Percentiles rank a stretch among this genome's conserved stretches.
Conservation (phyloP, 331 rosid species). For the Arachis monticola region DNA sequence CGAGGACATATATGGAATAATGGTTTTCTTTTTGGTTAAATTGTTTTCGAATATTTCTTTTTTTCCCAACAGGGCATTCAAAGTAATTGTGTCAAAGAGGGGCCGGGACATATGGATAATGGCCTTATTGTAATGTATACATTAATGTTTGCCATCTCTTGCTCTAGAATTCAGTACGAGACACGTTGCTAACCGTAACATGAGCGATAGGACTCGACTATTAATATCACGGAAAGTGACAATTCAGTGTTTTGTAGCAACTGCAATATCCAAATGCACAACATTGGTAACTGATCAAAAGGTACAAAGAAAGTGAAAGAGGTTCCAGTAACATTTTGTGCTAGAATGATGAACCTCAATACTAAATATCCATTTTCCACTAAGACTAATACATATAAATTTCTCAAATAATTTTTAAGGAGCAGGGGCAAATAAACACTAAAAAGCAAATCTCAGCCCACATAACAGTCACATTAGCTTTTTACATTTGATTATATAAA, state of each 20-base stretch:
- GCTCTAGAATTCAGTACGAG: background rate
- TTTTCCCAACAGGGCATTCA: background rate
- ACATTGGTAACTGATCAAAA: no score
- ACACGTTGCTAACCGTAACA: constrained; percentile 7
- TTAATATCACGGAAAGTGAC: constrained; percentile 19
- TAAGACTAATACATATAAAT: constrained; percentile 1
- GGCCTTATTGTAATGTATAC: background rate
- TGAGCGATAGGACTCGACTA: constrained; percentile 11
- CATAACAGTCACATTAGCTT: background rate
- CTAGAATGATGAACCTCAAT: background rate
- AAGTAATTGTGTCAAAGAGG: background rate
- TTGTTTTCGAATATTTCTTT: background rate
- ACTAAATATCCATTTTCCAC: background rate
- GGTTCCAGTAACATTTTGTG: background rate
- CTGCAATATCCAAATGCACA: background rate
- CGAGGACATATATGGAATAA: background rate
- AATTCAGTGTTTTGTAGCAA: constrained; percentile 4
- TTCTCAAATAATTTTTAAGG: background rate
- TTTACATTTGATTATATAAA: background rate
- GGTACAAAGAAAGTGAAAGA: background rate
- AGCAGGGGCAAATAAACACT: background rate
- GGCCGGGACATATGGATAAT: background rate
- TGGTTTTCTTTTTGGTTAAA: background rate
- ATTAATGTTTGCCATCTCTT: background rate
- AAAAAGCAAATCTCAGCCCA: background rate